Percentiles rank a stretch among this genome's conserved stretches.
phyloP scores from a whole-genome alignment of 495 filamentous ascomycete species.

The Pseudomonodictys pantanalensis region DNA sequence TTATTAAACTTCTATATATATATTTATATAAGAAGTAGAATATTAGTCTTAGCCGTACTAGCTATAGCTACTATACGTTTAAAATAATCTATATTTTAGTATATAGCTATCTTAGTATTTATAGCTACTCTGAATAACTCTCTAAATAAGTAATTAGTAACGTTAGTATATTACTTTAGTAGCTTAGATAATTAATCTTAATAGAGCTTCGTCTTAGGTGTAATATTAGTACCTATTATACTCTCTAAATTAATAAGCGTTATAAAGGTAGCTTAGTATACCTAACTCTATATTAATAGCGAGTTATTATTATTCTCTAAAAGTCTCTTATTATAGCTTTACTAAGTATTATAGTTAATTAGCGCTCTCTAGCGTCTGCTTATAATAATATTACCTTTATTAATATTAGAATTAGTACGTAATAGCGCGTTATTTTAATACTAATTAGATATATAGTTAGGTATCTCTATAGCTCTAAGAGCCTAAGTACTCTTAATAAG shows the following conservation, averaged over 20 bases:
- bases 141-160: neutral
- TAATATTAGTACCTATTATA: too few species aligned
- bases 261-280: neutral
- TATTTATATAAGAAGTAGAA: slow-evolving; percentile 27
- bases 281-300: neutral
- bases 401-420: neutral
- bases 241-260: neutral
- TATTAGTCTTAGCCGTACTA: neutral
- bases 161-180: neutral
- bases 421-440: neutral
- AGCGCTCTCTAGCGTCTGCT: neutral
- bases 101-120: neutral
- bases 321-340: neutral
- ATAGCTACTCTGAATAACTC: slow-evolving; percentile 1
- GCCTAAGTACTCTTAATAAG: neutral
- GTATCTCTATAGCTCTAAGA: neutral
- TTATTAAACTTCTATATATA: slow-evolving; percentile 28
- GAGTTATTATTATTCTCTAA: neutral
- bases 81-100: slow-evolving; percentile 1
- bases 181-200: too few species aligned
- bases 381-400: neutral
- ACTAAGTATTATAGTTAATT: neutral
- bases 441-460: neutral
- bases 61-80: neutral
- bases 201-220: too few species aligned